Evolutionary conservation across 257 asterid species (phyloP).

Genomic region (Sherardia arvensis): DNA sequence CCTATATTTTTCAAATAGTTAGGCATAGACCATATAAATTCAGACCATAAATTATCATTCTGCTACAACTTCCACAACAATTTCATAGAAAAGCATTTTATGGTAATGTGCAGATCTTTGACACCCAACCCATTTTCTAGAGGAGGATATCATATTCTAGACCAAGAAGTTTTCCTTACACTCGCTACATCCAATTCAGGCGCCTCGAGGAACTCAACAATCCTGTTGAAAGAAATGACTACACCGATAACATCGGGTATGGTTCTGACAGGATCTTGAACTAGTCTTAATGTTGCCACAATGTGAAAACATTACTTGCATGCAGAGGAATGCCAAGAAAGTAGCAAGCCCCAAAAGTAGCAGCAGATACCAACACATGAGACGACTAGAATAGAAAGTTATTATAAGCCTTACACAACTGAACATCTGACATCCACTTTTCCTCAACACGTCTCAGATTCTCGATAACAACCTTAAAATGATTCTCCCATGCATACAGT

Average conservation of each 20-base stretch:
- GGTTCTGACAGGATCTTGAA: constrained; percentile 78
- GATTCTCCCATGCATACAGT: constrained; percentile 95
- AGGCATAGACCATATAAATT: too few relatives aligned
- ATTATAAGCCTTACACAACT: constrained; percentile 58
- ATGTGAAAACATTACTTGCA: too few relatives aligned
- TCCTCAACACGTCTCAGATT: constrained; percentile 53
- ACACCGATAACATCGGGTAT: constrained; percentile 89
- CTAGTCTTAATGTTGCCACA: constrained; percentile 82
- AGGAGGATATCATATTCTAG: too few relatives aligned
- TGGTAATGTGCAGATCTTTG: too few relatives aligned
- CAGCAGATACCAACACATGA: too few relatives aligned
- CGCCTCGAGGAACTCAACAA: constrained; percentile 62
- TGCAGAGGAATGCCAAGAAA: too few relatives aligned
- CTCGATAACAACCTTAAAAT: constrained; percentile 51
- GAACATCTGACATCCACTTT: constrained; percentile 69
- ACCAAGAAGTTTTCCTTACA: constrained; percentile 26
- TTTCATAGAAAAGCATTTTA: too few relatives aligned
- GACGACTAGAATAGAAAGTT: constrained; percentile 82
- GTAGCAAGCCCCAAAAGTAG: too few relatives aligned
- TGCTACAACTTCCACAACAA: too few relatives aligned
- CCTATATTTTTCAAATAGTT: too few relatives aligned
- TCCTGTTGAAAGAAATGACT: constrained; percentile 64
- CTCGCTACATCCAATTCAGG: constrained; percentile 50
- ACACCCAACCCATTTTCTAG: too few relatives aligned
- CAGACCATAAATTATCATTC: too few relatives aligned